Percentiles rank a stretch among this genome's conserved stretches.
phyloP scores from a whole-genome alignment of 208 protist genomes.

The Leishmania turanica region DNA sequence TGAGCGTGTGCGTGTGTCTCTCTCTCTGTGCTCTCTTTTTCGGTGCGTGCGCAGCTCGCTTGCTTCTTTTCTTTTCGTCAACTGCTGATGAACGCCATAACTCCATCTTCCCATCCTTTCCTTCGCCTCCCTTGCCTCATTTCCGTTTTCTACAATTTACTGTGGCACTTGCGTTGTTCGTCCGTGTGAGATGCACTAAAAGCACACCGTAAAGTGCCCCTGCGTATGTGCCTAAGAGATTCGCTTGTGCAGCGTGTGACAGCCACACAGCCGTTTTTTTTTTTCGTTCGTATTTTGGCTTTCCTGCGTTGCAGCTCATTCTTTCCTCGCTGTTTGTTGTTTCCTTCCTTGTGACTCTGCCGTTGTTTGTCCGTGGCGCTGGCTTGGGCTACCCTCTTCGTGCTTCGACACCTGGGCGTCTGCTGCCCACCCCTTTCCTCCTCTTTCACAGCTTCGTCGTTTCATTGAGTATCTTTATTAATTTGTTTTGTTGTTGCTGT shows the following conservation, averaged over 20 bases:
- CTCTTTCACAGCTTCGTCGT: background rate
- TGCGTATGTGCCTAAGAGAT: background rate
- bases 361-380: background rate
- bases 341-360: background rate
- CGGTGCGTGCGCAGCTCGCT: too few relatives aligned
- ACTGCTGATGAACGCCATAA: too few relatives aligned
- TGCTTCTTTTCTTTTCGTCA: too few relatives aligned
- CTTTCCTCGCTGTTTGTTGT: background rate
- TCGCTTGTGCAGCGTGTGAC: background rate
- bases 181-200: background rate
- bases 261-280: background rate
- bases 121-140: conserved; percentile 2
- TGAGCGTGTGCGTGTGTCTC: background rate
- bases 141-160: background rate
- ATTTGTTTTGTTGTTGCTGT: background rate
- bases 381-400: background rate
- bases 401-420: background rate
- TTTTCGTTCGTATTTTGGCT: background rate
- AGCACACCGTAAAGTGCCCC: background rate
- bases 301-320: background rate
- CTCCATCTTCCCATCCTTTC: background rate
- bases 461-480: background rate
- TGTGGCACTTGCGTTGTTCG: background rate
- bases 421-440: background rate
- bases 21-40: background rate